phyloP scores from a whole-genome alignment of 108 stramenopile species.

The Nannochloropsis oceanica region DNA sequence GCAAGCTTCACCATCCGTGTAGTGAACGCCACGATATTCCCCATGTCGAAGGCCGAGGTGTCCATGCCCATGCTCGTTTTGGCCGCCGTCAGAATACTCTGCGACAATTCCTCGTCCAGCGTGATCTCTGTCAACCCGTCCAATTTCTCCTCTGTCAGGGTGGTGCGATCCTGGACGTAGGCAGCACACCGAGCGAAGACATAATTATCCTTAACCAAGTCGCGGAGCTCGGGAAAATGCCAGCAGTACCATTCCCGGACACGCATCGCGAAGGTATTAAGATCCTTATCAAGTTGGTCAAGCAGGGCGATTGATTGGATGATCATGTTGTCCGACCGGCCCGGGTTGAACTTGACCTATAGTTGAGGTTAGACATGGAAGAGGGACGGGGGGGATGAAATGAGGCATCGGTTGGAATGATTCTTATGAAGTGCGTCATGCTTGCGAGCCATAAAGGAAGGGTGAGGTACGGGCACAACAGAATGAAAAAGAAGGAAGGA shows the following conservation, averaged over 20 bases:
- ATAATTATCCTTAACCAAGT: constrained; percentile 50
- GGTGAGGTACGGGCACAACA: neutral
- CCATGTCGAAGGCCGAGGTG: constrained; percentile 87
- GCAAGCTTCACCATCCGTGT: constrained; percentile 93
- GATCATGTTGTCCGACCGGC: constrained; percentile 97
- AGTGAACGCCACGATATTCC: constrained; percentile 89
- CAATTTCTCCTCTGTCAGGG: constrained; percentile 38
- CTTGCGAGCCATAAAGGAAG: neutral
- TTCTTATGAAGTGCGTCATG: neutral
- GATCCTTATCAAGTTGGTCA: constrained; percentile 98
- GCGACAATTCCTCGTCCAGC: constrained; percentile 68
- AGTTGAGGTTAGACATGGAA: neutral
- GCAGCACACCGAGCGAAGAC: constrained; percentile 45
- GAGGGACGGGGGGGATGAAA: neutral
- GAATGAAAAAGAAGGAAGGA: no score
- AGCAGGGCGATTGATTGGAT: constrained; percentile 96
- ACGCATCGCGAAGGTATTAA: constrained; percentile 99
- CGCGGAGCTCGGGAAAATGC: constrained; percentile 97
- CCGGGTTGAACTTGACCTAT: constrained; percentile 90
- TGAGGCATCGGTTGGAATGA: neutral
- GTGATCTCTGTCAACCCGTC: constrained; percentile 62
- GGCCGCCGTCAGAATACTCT: constrained; percentile 78
- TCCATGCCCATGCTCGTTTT: constrained; percentile 96
- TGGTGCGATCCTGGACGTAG: constrained; percentile 41
- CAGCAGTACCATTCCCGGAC: constrained; percentile 98